Percentiles rank a stretch among this genome's conserved stretches.
Conservation (phyloP, 495 filamentous ascomycete genomes). For the Aspergillus sclerotioniger region DNA sequence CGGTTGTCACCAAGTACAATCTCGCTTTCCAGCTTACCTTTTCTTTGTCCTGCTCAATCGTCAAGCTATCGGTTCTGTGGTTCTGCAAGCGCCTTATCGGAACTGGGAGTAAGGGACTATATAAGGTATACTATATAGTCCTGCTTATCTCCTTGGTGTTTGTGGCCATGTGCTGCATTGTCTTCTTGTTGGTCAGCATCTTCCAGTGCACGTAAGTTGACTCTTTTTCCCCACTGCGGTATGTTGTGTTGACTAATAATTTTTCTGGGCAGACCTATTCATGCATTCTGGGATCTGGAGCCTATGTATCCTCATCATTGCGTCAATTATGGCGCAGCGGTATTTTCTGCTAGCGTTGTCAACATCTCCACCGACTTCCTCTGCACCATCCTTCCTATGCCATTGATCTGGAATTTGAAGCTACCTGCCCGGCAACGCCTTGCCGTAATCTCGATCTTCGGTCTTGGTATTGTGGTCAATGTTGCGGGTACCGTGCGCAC, state of each 20-base stretch:
- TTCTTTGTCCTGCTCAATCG: conserved; percentile 50
- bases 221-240: neutral
- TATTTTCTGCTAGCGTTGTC: conserved; percentile 55
- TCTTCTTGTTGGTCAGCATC: conserved; percentile 50
- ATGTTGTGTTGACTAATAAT: conserved; percentile 1
- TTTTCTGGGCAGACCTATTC: conserved; percentile 43
- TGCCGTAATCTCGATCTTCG: conserved; percentile 58
- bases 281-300: conserved; percentile 51
- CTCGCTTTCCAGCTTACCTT: conserved; percentile 54
- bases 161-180: conserved; percentile 39
- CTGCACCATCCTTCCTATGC: conserved; percentile 57
- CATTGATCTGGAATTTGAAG: conserved; percentile 54
- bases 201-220: conserved; percentile 56
- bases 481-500: conserved; percentile 56
- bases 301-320: conserved; percentile 41
- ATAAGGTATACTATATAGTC: conserved; percentile 36
- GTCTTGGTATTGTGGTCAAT: conserved; percentile 56
- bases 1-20: conserved; percentile 42
- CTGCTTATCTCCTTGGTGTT: conserved; percentile 47
- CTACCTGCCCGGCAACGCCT: conserved; percentile 54
- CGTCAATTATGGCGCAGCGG: conserved; percentile 47
- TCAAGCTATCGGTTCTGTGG: conserved; percentile 57
- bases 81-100: conserved; percentile 55
- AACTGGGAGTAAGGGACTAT: conserved; percentile 35
- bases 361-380: conserved; percentile 61